phyloP scores from a whole-genome alignment of 257 asterid species.

The Leonotis leonurus region DNA sequence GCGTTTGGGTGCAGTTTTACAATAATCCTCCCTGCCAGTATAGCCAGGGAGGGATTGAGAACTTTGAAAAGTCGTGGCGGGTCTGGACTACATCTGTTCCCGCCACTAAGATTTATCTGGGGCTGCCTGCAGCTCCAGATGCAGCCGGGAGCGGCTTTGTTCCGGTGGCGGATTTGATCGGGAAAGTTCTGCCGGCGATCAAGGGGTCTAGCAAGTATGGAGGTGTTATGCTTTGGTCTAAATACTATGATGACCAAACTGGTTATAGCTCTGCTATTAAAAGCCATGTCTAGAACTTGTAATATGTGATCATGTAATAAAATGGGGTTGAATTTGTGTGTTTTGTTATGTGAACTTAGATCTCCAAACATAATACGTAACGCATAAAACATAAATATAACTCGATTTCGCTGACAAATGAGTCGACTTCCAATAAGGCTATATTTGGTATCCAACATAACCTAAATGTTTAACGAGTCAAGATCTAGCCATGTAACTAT shows the following conservation, averaged over 20 bases:
- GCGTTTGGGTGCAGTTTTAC: constrained; percentile 57
- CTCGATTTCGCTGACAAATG: too few species aligned
- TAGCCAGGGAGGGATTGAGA: constrained; percentile 13
- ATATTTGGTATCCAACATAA: too few species aligned
- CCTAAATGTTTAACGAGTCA: too few species aligned
- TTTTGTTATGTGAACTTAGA: constrained; percentile 1
- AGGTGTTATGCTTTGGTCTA: constrained; percentile 64
- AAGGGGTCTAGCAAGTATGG: constrained; percentile 54
- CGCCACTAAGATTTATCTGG: constrained; percentile 41
- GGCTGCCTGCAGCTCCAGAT: constrained; percentile 51
- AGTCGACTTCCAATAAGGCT: too few species aligned
- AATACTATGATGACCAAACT: constrained; percentile 43
- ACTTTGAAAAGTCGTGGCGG: constrained; percentile 36
- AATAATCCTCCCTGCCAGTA: constrained; percentile 55
- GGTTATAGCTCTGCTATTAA: constrained; percentile 51
- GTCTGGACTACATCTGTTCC: constrained; percentile 41
- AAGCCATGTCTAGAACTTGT: constrained; percentile 27
- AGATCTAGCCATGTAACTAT: too few species aligned
- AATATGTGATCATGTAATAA: neutral
- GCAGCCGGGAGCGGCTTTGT: constrained; percentile 62
- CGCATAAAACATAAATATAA: too few species aligned
- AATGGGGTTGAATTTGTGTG: neutral
- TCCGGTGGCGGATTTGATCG: constrained; percentile 33
- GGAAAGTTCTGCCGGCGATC: constrained; percentile 42
- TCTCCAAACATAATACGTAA: too few species aligned